A percentile compares a stretch with the other conserved stretches of the same genome.
phyloP scores from a whole-genome alignment of 345 rosid genomes.

The Alliaria petiolata region DNA sequence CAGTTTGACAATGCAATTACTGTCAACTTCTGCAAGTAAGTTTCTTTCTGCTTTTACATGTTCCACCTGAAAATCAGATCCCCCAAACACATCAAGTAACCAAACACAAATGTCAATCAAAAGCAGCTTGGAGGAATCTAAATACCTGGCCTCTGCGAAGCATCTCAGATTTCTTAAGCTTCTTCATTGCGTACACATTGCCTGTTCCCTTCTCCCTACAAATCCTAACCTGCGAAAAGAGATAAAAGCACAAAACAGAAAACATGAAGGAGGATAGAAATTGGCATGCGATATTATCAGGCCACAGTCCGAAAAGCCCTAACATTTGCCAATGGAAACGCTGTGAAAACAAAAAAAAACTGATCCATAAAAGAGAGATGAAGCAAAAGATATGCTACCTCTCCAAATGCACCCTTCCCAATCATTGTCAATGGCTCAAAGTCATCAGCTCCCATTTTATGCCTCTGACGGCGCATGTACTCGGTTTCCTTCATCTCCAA shows the following conservation, averaged over 20 bases:
- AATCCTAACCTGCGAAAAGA: conserved; percentile 63
- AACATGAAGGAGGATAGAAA: not conserved
- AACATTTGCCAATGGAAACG: not conserved
- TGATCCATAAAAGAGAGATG: not conserved
- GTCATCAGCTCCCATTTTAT: conserved; percentile 99
- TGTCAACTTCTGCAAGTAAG: conserved; percentile 97
- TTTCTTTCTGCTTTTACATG: conserved; percentile 99
- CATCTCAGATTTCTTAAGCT: conserved; percentile 97
- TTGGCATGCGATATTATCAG: not conserved
- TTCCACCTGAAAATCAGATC: conserved; percentile 64
- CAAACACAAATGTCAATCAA: not conserved
- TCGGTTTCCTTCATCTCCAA: conserved; percentile 96
- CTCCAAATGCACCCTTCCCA: conserved; percentile 99
- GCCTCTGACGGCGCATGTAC: conserved; percentile 96
- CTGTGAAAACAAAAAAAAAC: not conserved
- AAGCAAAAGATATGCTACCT: conserved; percentile 47
- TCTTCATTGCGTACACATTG: conserved; percentile 98
- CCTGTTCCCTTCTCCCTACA: conserved; percentile 88
- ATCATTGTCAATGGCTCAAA: conserved; percentile 98
- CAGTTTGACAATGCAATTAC: conserved; percentile 91
- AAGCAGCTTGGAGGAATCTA: not conserved
- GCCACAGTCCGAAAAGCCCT: no score
- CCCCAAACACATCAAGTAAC: conserved; percentile 19
- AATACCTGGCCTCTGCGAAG: conserved; percentile 95
- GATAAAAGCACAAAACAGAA: conserved; percentile 1